Evolutionary conservation across 768 basidiomycete species (phyloP), one percentile per base, ranked within the genome.

Genomic region (Macrolepiota albuminosa): DNA sequence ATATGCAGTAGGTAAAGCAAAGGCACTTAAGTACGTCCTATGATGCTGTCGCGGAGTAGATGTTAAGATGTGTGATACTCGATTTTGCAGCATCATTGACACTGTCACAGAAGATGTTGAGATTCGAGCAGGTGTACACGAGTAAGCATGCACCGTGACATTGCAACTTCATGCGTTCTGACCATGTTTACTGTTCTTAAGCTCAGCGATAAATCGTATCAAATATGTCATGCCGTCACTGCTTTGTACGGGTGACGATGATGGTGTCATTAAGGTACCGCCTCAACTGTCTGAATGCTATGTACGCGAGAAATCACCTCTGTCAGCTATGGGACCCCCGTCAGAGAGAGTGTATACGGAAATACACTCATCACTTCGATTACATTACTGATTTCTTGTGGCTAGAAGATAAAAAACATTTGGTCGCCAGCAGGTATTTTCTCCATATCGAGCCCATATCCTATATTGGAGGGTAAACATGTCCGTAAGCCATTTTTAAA

Each of bases 341-440:
- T 59, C 81, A 85, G 67, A 74, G 77, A 54, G 86, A 86, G 9
- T 78, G 81, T 48, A 74, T 88, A 18, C 81, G 87, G 39, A 76
- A 80, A 21, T 94, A 93, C 69, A 84, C 76, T 34, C 95, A 97
- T 53, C 95, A 98, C 67, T 94, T 89, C 69, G 95, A 97, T 73
- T 97, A 93, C 69, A 94, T 97, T 58, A 90, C 93, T 40, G 94
- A 95, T 71, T 94, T 97, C 72, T 74, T 91, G 42, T 97, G 89
- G 85, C 71, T 94, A 57, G 83, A 83, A 40, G 89, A 91, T 72
- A 91, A 90, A 73, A 88, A 84, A 63, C 92, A 93, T 58, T 80
- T 95, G 16, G 82, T 98, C 21, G 82, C 90, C 36, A 95, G 95
- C 4, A 96, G 94, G 95, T 94, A 69, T 58, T 33, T 37, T 26